Evolutionary conservation across 2,329 filamentous ascomycete species (phyloP).

Genomic region (Macrophomina pseudophaseolina): DNA sequence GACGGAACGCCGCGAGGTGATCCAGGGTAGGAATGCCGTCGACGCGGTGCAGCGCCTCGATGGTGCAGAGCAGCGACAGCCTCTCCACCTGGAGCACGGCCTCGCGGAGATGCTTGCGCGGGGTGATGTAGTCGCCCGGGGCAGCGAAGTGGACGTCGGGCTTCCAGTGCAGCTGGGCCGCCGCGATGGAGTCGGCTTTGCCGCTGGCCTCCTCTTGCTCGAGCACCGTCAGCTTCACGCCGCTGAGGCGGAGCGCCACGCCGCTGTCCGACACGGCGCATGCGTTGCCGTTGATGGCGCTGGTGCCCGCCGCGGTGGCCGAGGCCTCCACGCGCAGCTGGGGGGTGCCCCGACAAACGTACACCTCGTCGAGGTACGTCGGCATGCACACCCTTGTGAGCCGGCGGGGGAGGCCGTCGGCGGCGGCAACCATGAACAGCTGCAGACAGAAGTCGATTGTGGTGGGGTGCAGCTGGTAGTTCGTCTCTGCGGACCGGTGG

Average conservation of each 20-base stretch:
- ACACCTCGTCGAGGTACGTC: slow-evolving; percentile 28
- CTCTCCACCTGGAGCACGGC: not conserved
- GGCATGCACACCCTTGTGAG: slow-evolving; percentile 19
- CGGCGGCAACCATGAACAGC: slow-evolving; percentile 25
- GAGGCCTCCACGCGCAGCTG: not conserved
- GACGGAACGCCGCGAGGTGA: not conserved
- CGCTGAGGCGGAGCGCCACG: slow-evolving; percentile 25
- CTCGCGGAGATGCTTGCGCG: not conserved
- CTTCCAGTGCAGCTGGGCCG: slow-evolving; percentile 32
- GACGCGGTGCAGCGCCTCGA: slow-evolving; percentile 5
- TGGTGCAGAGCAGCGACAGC: slow-evolving; percentile 15
- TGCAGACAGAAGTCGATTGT: slow-evolving; percentile 28
- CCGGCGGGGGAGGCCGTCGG: slow-evolving; percentile 30
- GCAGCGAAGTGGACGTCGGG: slow-evolving; percentile 30
- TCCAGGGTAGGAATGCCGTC: not conserved
- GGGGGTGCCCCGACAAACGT: slow-evolving; percentile 16
- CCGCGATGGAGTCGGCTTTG: slow-evolving; percentile 22
- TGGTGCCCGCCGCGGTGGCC: slow-evolving; percentile 2
- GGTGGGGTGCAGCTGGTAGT: slow-evolving; percentile 28
- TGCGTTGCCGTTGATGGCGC: not conserved
- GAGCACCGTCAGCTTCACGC: slow-evolving; percentile 19
- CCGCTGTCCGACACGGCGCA: slow-evolving; percentile 23
- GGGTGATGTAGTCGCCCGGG: slow-evolving; percentile 25
- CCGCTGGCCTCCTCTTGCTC: not conserved
- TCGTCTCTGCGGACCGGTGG: not conserved